These are phyloP conservation scores for Populus tomentosa DNA, from an alignment of 441 rosid species.

Conservation along the genomic window DNA sequence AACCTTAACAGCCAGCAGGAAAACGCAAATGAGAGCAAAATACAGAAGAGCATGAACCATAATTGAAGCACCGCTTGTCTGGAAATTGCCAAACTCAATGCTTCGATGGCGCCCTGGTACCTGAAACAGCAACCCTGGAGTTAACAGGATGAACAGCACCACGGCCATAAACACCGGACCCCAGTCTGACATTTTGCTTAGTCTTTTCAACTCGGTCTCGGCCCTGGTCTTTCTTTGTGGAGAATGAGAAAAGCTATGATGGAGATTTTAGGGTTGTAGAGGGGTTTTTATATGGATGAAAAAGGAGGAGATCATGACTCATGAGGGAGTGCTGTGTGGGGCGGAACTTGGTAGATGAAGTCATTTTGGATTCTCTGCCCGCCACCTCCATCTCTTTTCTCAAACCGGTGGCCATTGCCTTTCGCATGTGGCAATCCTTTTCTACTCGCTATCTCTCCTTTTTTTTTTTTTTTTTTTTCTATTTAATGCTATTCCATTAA, in stretches of 20 bases:
- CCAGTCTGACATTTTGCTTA: slow-evolving; percentile 56
- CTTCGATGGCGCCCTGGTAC: slow-evolving; percentile 52
- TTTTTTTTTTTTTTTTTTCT: too few relatives aligned
- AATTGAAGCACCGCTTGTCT: slow-evolving; percentile 80
- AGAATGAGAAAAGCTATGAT: neutral
- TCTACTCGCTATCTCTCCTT: too few relatives aligned
- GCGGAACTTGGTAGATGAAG: slow-evolving; percentile 14
- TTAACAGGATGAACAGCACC: slow-evolving; percentile 59
- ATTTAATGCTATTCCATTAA: too few relatives aligned
- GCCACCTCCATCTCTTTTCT: neutral
- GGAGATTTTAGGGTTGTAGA: neutral
- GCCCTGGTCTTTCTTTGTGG: neutral
- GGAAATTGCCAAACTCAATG: slow-evolving; percentile 84
- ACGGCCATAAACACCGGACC: slow-evolving; percentile 65
- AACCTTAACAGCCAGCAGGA: slow-evolving; percentile 66
- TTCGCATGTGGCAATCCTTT: neutral
- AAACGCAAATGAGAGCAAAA: slow-evolving; percentile 70
- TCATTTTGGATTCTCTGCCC: slow-evolving; percentile 13
- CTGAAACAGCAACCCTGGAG: slow-evolving; percentile 84
- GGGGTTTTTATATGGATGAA: neutral
- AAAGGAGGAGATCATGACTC: neutral
- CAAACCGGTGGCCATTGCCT: neutral
- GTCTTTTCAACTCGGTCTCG: neutral
- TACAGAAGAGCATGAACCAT: slow-evolving; percentile 72
- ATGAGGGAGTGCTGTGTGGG: slow-evolving; percentile 7